Base-by-base conservation (phyloP, 257 asterid genomes). In the Jacaranda mimosifolia region DNA sequence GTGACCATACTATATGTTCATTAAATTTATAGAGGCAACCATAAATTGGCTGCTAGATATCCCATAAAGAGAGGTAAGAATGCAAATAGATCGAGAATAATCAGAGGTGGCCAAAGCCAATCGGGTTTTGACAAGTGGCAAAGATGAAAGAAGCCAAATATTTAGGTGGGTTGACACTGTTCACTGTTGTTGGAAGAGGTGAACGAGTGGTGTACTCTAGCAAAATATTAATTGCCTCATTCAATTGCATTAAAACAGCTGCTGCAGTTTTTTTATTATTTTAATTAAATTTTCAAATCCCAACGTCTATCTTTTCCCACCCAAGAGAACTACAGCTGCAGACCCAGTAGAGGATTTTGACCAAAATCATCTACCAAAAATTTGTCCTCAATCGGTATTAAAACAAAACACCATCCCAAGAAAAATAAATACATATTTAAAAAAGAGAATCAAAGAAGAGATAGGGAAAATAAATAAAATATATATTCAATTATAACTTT, bases 201-300 rank as follows among this genome's bases (percentile, higher is more conserved):
- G 80, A 59, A 48, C 84, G 49, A 46, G n/a, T 19, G 58, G 70
- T 64, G 77, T 46, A 64, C 67, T 43, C 80, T n/a, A 79, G 43
- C 32, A 76, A 63, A 57, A 19, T 52, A 83, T 74, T 83, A 48
- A 82, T 76, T 77, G 67, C 49, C 79, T 13, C 80, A 70, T 83
- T 85, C 3, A 87, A 83, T 80, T 70, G 85, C 89, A 91, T 88
- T 88, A 15, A 91, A 79, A 71, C 79, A n/a, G 26, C 81, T 77
- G 83, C 67, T 59, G 35, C 86, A 58, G 4, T 59, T 79, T 36
- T 38, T 11, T n/a, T 26, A 6, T 72, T 9, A 56, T 12, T 59
- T 38, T 70, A 53, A 52, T 71, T 51, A 18, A 49, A 14, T 59
- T 80, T 86, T 74, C 91, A 84, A 83, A 83, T 85, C 86, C 89